Evolutionary conservation across 2,329 filamentous ascomycete species (phyloP).

Genomic region (Epichloe amarillans): DNA sequence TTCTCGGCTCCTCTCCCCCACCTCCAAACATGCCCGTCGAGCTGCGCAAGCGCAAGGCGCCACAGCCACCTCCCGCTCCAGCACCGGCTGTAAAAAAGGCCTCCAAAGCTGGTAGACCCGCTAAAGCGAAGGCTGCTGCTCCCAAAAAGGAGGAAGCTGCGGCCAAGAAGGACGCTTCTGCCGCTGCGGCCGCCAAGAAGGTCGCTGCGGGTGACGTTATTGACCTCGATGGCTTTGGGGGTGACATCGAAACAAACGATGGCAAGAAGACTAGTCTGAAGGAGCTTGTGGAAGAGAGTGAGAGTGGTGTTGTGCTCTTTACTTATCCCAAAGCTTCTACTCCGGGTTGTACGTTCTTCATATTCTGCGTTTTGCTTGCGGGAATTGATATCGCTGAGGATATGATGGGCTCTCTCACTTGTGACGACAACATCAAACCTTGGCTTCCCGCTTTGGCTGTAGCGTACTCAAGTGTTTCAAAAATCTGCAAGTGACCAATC

Average conservation of each 20-base stretch:
- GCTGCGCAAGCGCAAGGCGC: slow-evolving; percentile 49
- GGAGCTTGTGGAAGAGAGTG: slow-evolving; percentile 69
- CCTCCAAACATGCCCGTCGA: slow-evolving; percentile 38
- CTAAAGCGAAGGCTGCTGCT: slow-evolving; percentile 17
- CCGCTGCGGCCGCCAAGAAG: slow-evolving; percentile 23
- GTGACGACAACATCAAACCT: too few relatives aligned
- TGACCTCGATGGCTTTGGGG: slow-evolving; percentile 46
- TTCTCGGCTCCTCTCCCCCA: too few relatives aligned
- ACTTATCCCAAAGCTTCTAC: slow-evolving; percentile 94
- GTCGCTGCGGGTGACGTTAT: slow-evolving; percentile 42
- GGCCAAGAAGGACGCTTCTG: slow-evolving; percentile 14
- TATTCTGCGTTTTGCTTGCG: neutral
- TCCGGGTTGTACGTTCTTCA: slow-evolving; percentile 65
- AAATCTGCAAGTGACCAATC: neutral
- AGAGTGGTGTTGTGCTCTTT: slow-evolving; percentile 78
- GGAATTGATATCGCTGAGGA: slow-evolving; percentile 4
- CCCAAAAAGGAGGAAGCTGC: slow-evolving; percentile 12
- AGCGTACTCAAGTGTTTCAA: too few relatives aligned
- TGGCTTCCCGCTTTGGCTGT: too few relatives aligned
- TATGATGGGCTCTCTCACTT: neutral
- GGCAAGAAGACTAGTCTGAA: slow-evolving; percentile 68
- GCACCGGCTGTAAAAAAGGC: slow-evolving; percentile 32
- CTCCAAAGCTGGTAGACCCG: slow-evolving; percentile 24
- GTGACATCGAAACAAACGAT: slow-evolving; percentile 74
- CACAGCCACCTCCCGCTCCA: slow-evolving; percentile 31